These are phyloP conservation scores for Lodderomyces pseudojiufengensis DNA, from an alignment of 1,139 yeast species.

Conservation along the genomic window DNA sequence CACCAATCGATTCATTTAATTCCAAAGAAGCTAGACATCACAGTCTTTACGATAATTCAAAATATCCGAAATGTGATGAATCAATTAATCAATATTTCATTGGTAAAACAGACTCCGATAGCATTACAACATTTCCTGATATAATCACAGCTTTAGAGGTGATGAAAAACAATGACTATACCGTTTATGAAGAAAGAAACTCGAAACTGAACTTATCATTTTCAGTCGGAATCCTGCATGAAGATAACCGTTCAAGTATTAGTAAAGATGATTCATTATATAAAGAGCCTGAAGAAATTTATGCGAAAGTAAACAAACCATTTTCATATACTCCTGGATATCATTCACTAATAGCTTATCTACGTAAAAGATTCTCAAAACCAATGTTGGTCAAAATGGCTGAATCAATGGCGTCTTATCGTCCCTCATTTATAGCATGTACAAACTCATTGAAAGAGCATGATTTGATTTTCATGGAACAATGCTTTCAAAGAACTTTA, in stretches of 20 bases:
- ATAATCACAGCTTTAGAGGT: conserved; percentile 48
- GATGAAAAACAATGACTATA: conserved; percentile 39
- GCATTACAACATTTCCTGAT: conserved; percentile 46
- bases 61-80: conserved; percentile 37
- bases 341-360: conserved; percentile 73
- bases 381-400: conserved; percentile 78
- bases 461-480: conserved; percentile 92
- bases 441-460: conserved; percentile 85
- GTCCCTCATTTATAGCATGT: conserved; percentile 92
- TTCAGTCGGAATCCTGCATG: conserved; percentile 48
- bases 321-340: conserved; percentile 90
- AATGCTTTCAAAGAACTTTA: conserved; percentile 88
- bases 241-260: conserved; percentile 16
- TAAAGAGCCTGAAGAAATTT: conserved; percentile 76
- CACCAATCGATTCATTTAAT: neutral
- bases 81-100: conserved; percentile 58
- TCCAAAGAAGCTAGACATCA: conserved; percentile 2
- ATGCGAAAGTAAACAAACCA: conserved; percentile 68
- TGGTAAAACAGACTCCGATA: conserved; percentile 41
- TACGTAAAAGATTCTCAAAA: conserved; percentile 66
- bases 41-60: conserved; percentile 11
- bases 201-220: conserved; percentile 49
- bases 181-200: conserved; percentile 37
- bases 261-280: conserved; percentile 22
- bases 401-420: conserved; percentile 79